Evolutionary conservation across 2,329 filamentous ascomycete genomes (phyloP), one percentile per base, ranked within the genome.

Genomic region (Claviceps sorghi): DNA sequence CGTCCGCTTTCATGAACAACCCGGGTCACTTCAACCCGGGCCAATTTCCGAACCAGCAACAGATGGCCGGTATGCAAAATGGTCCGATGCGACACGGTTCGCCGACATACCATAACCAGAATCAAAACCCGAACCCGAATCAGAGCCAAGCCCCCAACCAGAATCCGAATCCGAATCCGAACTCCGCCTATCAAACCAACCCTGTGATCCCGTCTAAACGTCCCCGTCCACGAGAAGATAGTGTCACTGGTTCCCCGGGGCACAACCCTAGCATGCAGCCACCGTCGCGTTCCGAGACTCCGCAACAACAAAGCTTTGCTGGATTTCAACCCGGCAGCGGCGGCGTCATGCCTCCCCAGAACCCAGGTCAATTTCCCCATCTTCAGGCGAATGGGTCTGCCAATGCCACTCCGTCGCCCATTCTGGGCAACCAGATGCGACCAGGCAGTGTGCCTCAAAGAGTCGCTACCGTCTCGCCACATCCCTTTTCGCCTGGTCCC

Each of bases 401-500:
- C 49, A 93, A 89, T 66, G 85, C 88, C 55, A 95, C 88, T 41
- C 91, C 91, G 11, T 97, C 93, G 7, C 93, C 93, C 30, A 91
- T 94, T 56, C 89, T 96, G 80, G 80, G 81, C 56, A 89, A 84
- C 64, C 90, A 94, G 62, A 73, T 83, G 65, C 79, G 82, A 56
- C 78, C 82, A 36, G 80, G 86, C 62, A 78, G 78, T 60, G 82
- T 85, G 15, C 83, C 84, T 41, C 86, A 89, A 64, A 76, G 89
- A 62, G 88, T 97, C 67, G 85, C 89, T 58, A 96, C 91, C 46
- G 85, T 88, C 44, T 97, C 93, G 34, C 91, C 93, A 3, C 91
- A 93, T 67, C 88, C 88, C 1, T 95, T 94, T 65, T 90, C 86
- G 1, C 86, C 86, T 17, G 82, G 83, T 53, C 77, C 79, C 34